Base-by-base conservation (phyloP, 2,329 filamentous ascomycete species). In the Coniochaeta prunicola region DNA sequence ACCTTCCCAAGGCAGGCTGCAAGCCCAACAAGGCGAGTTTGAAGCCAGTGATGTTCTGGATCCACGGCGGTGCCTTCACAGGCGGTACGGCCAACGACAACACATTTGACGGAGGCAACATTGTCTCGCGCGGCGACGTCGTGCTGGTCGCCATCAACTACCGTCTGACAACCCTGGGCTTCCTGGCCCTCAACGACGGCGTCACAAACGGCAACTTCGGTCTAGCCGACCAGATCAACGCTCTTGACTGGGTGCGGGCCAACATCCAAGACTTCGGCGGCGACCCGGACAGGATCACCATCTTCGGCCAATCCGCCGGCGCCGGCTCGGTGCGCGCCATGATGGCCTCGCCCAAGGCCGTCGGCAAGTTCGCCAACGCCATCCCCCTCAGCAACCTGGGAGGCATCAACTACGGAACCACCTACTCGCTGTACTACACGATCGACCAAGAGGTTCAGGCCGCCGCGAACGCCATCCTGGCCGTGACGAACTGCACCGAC, bases 101-200 rank as follows among this genome's bases (percentile, higher is more conserved):
- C 1, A 70, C 69, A 1, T 71, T 71, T 30, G 83, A 86, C 61
- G 80, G 81, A 21, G 80, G 79, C 2, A 82, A 83, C 61, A 70
- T 86, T 3, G 83, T 80, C 0, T 83, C 80, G 2, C 76, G 82
- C 55, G 82, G 82, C 24, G 83, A 86, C 61, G 76, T 86, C 19
- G 80, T 87, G 0, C 76, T 84, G 3, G 83, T 87, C 8, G 68
- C 72, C 21, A 81, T 85, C 71, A 86, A 86, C 70, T 86, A 86
- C 67, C 80, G 84, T 9, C 70, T 86, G 3, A 76, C 75, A 0
- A 83, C 80, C 0, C 73, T 86, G 0, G 84, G 84, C 0, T 86
- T 84, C 64, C 70, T 86, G 0, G 83, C 83, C 0, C 73, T 85
- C 8, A 64, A 73, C 26, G 73, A 80, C 61, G 74, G 76, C 17